Percentiles rank a stretch among this genome's conserved stretches.
Conservation (phyloP, 345 rosid species). For the Kernera saxatilis region DNA sequence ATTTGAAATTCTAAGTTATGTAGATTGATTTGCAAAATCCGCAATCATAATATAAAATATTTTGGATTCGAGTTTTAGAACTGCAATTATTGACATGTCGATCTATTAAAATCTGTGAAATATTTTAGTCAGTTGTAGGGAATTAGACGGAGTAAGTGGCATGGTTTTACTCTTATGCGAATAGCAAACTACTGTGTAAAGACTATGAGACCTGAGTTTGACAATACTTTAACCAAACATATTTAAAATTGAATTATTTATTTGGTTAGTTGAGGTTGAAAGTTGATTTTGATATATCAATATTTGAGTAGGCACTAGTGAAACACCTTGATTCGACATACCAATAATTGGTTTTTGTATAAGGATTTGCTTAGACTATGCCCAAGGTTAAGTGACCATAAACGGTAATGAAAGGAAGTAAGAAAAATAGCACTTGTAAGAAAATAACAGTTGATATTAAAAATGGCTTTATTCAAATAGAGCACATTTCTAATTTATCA, state of each 20-base stretch:
- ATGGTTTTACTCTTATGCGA: no score
- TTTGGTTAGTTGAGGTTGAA: slow-evolving; percentile 1
- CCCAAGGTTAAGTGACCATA: not conserved
- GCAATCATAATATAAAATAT: no score
- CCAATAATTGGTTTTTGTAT: slow-evolving; percentile 8
- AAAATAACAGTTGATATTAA: no score
- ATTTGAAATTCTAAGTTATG: no score
- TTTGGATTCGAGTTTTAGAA: no score
- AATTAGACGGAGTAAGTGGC: no score
- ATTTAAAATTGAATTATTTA: not conserved
- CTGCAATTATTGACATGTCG: no score
- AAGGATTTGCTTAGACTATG: not conserved
- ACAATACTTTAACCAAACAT: not conserved
- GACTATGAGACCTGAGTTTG: not conserved
- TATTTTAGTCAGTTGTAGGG: no score
- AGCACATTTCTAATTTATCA: not conserved
- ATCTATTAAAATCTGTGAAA: no score
- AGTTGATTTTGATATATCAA: slow-evolving; percentile 9
- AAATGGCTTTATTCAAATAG: no score
- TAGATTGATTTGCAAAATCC: no score
- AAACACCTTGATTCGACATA: not conserved
- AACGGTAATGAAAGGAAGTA: not conserved
- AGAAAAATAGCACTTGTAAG: not conserved
- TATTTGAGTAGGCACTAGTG: not conserved
- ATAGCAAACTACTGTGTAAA: not conserved